phyloP scores from a whole-genome alignment of 2,329 filamentous ascomycete species.

The Kalmusia sp. region DNA sequence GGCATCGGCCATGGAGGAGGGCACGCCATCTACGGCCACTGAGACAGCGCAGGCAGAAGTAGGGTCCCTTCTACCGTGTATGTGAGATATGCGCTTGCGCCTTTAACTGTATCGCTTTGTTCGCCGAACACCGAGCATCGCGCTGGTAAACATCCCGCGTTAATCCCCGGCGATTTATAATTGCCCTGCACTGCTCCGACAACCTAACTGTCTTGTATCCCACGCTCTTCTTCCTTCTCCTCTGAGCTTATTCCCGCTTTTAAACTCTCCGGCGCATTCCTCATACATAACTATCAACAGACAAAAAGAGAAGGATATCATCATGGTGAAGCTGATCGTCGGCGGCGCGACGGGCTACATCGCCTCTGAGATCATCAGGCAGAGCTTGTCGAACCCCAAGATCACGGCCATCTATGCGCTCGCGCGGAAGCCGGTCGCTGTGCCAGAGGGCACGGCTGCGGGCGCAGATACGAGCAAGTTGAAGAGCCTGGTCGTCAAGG shows the following conservation, averaged over 20 bases:
- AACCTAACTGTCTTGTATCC: not conserved
- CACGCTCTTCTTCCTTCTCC: not conserved
- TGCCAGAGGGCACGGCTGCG: not conserved
- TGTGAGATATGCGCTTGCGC: not conserved
- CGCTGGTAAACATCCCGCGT: not conserved
- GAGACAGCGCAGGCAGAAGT: no score
- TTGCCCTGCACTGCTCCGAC: not conserved
- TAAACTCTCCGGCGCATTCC: not conserved
- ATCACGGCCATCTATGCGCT: conserved; percentile 7
- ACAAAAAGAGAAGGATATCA: not conserved
- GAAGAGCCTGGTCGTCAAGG: conserved; percentile 10
- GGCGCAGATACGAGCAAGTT: conserved; percentile 4
- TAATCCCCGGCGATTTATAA: conserved; percentile 3
- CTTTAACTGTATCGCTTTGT: not conserved
- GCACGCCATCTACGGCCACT: no score
- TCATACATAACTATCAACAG: not conserved
- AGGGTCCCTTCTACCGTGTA: no score
- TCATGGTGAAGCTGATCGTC: conserved; percentile 10
- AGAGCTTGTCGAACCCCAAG: conserved; percentile 4
- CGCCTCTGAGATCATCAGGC: conserved; percentile 2
- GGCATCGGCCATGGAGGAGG: no score
- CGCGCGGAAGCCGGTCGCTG: conserved; percentile 1
- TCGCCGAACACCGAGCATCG: conserved; percentile 3
- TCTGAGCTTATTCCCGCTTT: not conserved
- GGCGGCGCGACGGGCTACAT: conserved; percentile 12